Base-by-base conservation (phyloP, 2,329 filamentous ascomycete species). In the Sordariomycetes sp. region DNA sequence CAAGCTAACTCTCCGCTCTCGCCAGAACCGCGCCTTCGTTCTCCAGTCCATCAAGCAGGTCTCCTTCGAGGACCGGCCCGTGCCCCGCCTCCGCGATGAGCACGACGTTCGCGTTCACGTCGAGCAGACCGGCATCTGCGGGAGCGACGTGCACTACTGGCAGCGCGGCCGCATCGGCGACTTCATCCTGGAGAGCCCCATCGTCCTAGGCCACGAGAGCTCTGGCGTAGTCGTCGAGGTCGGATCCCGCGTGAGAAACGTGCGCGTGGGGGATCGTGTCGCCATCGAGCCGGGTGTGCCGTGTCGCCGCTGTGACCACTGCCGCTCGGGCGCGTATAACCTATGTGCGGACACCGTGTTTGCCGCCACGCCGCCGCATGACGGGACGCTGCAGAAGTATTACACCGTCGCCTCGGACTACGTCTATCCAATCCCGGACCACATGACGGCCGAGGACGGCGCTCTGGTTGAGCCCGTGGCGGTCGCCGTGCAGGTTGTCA, bases 221-320 rank as follows among this genome's bases (percentile, higher is more conserved):
- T 81, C 90, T 8, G 92, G 91, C 60, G 87, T 89, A 28, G 79
- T 97, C 48, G 83, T 90, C 58, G 80, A 82, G 53, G 76, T 89
- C 46, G 91, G 90, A 20, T 69, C 79, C 1, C 75, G 75, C 12
- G 87, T 90, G 5, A 83, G 75, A 51, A 73, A 72, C 37, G 81
- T 96, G 62, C 75, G 82, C 64, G 68, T 79, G 12, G 92, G 92
- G 59, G 92, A 97, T 74, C 86, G 89, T 65, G 87, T 97, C 22
- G 91, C 93, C n/a, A 77, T 97, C 50, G 93, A 97, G 78, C 93
- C 95, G 16, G 93, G 93, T 55, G 81, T 89, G 56, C 90, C 91
- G 1, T 97, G 93, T 75, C 85, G 88, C 43, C 81, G 83, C 62
- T 97, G 93, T 77, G 71, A 75, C 57, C 77, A 84, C 64, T 97